Evolutionary conservation across 768 basidiomycete species (phyloP).

Genomic region (Boletus reticuloceps): DNA sequence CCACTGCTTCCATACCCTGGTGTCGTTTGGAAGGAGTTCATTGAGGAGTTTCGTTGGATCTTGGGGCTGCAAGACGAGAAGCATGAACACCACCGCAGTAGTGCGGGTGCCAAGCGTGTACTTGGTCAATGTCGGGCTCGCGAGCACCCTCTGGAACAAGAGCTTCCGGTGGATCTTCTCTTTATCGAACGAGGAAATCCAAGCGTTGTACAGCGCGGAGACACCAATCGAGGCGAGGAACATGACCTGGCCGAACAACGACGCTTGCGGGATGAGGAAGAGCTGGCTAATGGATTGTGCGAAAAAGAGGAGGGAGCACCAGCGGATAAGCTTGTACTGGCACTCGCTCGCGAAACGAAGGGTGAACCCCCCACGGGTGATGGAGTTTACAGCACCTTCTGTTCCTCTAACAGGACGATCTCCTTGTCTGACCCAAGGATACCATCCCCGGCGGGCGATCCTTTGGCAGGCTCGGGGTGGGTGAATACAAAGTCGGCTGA

Average conservation of each 20-base stretch:
- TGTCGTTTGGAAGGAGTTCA: slow-evolving; percentile 19
- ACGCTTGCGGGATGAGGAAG: slow-evolving; percentile 27
- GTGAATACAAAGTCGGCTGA: slow-evolving; percentile 21
- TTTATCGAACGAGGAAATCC: slow-evolving; percentile 32
- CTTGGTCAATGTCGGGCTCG: slow-evolving; percentile 11
- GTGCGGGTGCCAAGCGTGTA: slow-evolving; percentile 18
- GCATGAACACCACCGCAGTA: slow-evolving; percentile 13
- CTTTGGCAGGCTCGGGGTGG: slow-evolving; percentile 23
- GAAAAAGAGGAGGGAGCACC: slow-evolving; percentile 22
- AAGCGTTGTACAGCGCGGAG: slow-evolving; percentile 25
- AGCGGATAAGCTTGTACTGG: slow-evolving; percentile 12
- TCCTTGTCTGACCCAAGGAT: slow-evolving; percentile 19
- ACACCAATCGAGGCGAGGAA: slow-evolving; percentile 26
- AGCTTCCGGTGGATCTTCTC: slow-evolving; percentile 14
- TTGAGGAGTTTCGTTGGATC: slow-evolving; percentile 11
- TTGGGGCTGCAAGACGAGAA: slow-evolving; percentile 9
- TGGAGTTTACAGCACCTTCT: slow-evolving; percentile 27
- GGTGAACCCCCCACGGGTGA: slow-evolving; percentile 28
- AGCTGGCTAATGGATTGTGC: slow-evolving; percentile 28
- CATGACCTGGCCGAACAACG: slow-evolving; percentile 30
- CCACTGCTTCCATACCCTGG: slow-evolving; percentile 20
- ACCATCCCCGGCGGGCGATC: slow-evolving; percentile 29
- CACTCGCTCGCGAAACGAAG: slow-evolving; percentile 17
- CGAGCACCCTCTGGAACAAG: slow-evolving; percentile 10
- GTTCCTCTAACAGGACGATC: slow-evolving; percentile 26